Evolutionary conservation across 306 rosid species (phyloP).

Genomic region (Vicia sativa): DNA sequence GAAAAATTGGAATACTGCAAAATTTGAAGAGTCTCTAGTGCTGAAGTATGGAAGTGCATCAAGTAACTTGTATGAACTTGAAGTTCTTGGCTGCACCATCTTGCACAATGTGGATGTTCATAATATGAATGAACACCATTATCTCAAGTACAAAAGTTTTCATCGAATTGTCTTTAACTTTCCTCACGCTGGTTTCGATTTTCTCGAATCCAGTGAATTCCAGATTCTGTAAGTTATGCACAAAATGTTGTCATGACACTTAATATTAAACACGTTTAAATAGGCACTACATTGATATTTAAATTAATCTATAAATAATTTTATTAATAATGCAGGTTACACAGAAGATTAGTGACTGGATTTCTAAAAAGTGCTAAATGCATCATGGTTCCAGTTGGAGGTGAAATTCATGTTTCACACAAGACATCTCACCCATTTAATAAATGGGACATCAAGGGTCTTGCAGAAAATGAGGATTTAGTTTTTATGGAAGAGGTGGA

Average conservation of each 20-base stretch:
- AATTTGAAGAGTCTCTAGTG: not conserved
- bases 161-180: constrained; percentile 44
- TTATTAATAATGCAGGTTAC: constrained; percentile 28
- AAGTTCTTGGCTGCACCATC: constrained; percentile 35
- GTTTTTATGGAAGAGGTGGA: not conserved
- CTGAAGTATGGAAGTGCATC: not conserved
- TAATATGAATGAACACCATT: constrained; percentile 25
- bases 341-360: constrained; percentile 24
- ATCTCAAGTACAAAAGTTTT: not conserved
- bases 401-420: constrained; percentile 53
- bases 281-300: too few relatives aligned
- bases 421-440: constrained; percentile 43
- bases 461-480: constrained; percentile 24
- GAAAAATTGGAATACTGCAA: not conserved
- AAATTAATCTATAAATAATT: too few relatives aligned
- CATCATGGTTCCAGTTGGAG: not conserved
- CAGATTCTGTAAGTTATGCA: constrained; percentile 19
- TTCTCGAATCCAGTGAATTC: accelerated
- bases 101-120: constrained; percentile 40
- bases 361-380: constrained; percentile 33
- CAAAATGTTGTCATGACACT: not conserved
- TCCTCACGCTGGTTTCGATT: constrained; percentile 43
- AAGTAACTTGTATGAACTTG: constrained; percentile 30
- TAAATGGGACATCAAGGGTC: constrained; percentile 37
- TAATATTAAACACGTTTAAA: too few relatives aligned